These are phyloP conservation scores for Yamadazyma conglobata DNA, from an alignment of 1,139 yeast genomes.

Conservation along the genomic window DNA sequence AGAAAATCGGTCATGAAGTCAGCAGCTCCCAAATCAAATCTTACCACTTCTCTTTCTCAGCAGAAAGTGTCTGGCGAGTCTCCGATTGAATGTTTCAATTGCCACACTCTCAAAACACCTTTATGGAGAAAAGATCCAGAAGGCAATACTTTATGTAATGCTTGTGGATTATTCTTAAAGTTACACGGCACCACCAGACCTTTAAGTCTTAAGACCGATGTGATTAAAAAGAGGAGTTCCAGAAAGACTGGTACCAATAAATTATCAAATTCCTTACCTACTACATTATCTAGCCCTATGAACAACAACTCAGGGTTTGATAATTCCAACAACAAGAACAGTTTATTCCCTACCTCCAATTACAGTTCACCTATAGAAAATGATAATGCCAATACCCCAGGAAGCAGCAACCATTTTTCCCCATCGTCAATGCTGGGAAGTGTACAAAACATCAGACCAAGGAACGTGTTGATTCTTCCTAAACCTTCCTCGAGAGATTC, in stretches of 20 bases:
- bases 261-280: slow-evolving; percentile 15
- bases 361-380: slow-evolving; percentile 12
- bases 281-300: slow-evolving; percentile 6
- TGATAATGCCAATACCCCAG: slow-evolving; percentile 11
- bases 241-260: slow-evolving; percentile 11
- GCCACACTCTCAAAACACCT: slow-evolving; percentile 57
- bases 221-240: slow-evolving; percentile 69
- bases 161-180: slow-evolving; percentile 57
- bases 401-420: slow-evolving; percentile 7
- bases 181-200: slow-evolving; percentile 59
- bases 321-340: slow-evolving; percentile 3
- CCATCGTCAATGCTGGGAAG: slow-evolving; percentile 7
- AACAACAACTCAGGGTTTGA: slow-evolving; percentile 5
- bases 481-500: slow-evolving; percentile 25
- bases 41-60: slow-evolving; percentile 29
- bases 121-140: slow-evolving; percentile 56
- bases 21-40: slow-evolving; percentile 26
- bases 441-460: slow-evolving; percentile 20
- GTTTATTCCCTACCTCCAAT: slow-evolving; percentile 9
- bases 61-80: slow-evolving; percentile 7
- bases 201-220: slow-evolving; percentile 76
- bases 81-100: slow-evolving; percentile 41
- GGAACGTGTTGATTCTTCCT: slow-evolving; percentile 43
- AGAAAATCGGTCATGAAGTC: slow-evolving; percentile 4
- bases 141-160: slow-evolving; percentile 56